Conservation (phyloP, 257 asterid genomes). For the Solanum ossicruentum region DNA sequence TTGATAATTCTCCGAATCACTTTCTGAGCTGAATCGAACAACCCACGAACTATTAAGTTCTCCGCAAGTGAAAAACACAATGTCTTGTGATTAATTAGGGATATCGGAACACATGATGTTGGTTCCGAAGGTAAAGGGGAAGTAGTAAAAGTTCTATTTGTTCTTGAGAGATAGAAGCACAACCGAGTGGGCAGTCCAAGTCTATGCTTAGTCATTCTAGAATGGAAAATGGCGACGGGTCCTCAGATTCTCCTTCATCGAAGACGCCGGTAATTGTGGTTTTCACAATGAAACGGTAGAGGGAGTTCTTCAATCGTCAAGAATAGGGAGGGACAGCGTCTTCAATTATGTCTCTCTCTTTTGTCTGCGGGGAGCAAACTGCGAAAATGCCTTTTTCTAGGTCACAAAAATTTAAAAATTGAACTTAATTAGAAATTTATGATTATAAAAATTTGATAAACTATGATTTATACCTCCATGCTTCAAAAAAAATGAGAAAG, state of each 20-base stretch:
- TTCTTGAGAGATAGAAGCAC: neutral
- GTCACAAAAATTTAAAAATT: no score
- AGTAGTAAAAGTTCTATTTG: constrained; percentile 15
- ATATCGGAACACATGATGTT: constrained; percentile 8
- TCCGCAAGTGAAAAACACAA: constrained; percentile 27
- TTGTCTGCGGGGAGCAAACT: no score
- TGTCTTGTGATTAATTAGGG: constrained; percentile 11
- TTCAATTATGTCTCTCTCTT: no score
- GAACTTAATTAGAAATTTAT: no score
- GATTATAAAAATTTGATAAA: no score
- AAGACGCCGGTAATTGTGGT: no score
- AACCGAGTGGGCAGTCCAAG: neutral
- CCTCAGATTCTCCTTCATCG: no score
- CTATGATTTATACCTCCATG: no score
- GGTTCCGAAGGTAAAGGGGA: constrained; percentile 36
- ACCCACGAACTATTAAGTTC: constrained; percentile 32
- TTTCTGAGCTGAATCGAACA: constrained; percentile 24
- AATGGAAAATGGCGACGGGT: neutral
- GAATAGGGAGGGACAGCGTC: no score
- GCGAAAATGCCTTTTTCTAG: no score
- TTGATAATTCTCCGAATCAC: constrained; percentile 34
- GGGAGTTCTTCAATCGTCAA: no score
- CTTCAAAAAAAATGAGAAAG: no score
- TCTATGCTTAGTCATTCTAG: constrained; percentile 20
- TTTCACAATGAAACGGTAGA: neutral